Base-by-base conservation (phyloP, 768 basidiomycete genomes). In the Jaapia argillacea region DNA sequence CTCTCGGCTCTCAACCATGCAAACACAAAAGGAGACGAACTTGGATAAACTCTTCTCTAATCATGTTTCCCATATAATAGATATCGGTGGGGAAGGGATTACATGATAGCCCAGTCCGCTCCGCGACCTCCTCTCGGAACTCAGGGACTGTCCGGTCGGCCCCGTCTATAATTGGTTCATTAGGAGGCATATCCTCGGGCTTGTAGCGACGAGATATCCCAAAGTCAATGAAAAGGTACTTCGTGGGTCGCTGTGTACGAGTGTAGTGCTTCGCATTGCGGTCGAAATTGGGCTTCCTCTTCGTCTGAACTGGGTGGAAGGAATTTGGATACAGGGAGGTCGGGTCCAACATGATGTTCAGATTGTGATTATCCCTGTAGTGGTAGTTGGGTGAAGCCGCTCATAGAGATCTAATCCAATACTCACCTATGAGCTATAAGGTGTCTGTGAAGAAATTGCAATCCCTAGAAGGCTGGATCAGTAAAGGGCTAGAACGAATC, bases 161-260 rank as follows among this genome's bases (percentile, higher is more conserved):
- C 2, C 53, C 53, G n/a, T 40, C 44, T 13, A 55, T 45, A 1
- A 55, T 46, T 6, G 5, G 16, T 36, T 58, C 58, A 6, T 48
- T 4, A 2, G 42, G 50, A n/a, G 40, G 23, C 4, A 24, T 28
- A 4, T 49, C 40, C 4, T 16, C 22, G 12, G 44, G 44, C 6
- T 45, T 25, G 23, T 62, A 62, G 0, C 40, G 35, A 21, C 48
- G 51, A 5, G 61, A 55, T 6, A 54, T 22, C n/a, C 60, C 57
- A 21, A 62, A 58, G 33, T 62, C 58, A 10, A 58, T 62, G 4
- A 62, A 43, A 36, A 48, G 57, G 38, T 62, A 62, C 40, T 45
- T 51, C 2, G 53, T 51, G 12, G 51, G 53, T 6, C 45, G 48
- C 14, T 54, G 26, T 1, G 61, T 62, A 3, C 60, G 54, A 2